Base-by-base conservation (phyloP, 2,329 filamentous ascomycete genomes). In the Fusarium goolgardi region DNA sequence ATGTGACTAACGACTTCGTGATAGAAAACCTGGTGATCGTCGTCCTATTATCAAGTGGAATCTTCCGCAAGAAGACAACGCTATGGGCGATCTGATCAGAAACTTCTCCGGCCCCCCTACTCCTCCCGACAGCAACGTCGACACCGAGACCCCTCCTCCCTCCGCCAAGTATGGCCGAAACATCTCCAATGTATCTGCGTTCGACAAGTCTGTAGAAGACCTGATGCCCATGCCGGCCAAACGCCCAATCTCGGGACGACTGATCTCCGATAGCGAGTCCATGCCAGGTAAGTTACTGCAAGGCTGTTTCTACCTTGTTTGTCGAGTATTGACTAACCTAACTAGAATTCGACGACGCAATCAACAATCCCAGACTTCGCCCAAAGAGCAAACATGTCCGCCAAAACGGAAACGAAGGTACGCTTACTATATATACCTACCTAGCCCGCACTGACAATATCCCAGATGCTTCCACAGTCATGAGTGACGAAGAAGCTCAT, bases 21-120 rank as follows among this genome's bases (percentile, higher is more conserved):
- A 16, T 20, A 70, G 54, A 55, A n/a, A 50, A 61, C 5, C 50
- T 66, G 20, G 27, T 6, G 23, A 51, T 20, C 5, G 3, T 20
- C 23, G 25, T 35, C 47, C 47, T 13, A 51, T 35, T 6, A 2
- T 51, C 6, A 25, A 39, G 21, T 55, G 61, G 39, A 32, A 64
- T 4, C 65, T 65, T 8, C 59, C 70, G 2, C 52, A 52, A 2
- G 35, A 43, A 1, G 20, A 46, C 25, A 60, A 63, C 5, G 59
- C 20, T 6, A 59, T 64, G 46, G 46, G n/a, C 2, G 18, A 59
- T 6, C n/a, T 65, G 6, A 43, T 64, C 29, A 41, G 53, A 27
- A 27, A 41, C 15, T 52, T 53, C 12, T 47, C 61, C 9, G 41
- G 41, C 8, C 35, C 31, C n/a, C 32, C 49, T 2, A 57, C 34